phyloP scores from a whole-genome alignment of 1,284 basidiomycete genomes.

The Heterobasidion occidentale region DNA sequence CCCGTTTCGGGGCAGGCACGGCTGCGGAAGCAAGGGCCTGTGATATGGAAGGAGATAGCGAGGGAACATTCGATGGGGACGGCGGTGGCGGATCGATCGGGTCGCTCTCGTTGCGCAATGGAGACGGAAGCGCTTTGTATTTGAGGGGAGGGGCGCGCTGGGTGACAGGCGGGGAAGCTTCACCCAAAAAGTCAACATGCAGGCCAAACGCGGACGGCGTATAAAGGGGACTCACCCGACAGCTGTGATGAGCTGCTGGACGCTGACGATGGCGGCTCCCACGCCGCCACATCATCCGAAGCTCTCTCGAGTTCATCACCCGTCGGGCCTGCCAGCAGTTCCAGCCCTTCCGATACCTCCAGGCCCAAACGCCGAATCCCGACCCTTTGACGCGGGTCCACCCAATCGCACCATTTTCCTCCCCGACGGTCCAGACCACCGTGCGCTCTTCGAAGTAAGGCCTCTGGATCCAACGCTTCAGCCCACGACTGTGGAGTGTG shows the following conservation, averaged over 20 bases:
- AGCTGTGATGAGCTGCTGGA: slow-evolving; percentile 12
- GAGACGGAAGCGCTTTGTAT: slow-evolving; percentile 43
- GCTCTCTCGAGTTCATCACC: slow-evolving; percentile 7
- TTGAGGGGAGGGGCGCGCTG: slow-evolving; percentile 24
- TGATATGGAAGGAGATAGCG: slow-evolving; percentile 7
- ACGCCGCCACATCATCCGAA: slow-evolving; percentile 6
- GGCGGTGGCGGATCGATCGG: not conserved
- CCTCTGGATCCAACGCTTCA: slow-evolving; percentile 59
- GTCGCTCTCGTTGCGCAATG: slow-evolving; percentile 36
- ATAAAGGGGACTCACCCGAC: slow-evolving; percentile 11
- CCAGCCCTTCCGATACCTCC: slow-evolving; percentile 60
- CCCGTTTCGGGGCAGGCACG: slow-evolving; percentile 33
- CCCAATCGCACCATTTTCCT: slow-evolving; percentile 25
- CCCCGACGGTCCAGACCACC: slow-evolving; percentile 40
- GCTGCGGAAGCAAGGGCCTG: not conserved
- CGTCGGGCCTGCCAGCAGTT: slow-evolving; percentile 43
- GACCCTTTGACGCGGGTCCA: slow-evolving; percentile 36
- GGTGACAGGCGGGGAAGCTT: slow-evolving; percentile 11
- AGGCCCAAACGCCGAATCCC: slow-evolving; percentile 62
- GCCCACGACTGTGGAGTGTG: slow-evolving; percentile 40
- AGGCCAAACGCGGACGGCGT: slow-evolving; percentile 1
- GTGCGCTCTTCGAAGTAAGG: slow-evolving; percentile 71
- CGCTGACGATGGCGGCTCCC: slow-evolving; percentile 10
- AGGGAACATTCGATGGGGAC: slow-evolving; percentile 16
- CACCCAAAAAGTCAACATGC: slow-evolving; percentile 4